A percentile compares a stretch with the other conserved stretches of the same genome.
Evolutionary conservation across 441 rosid genomes (phyloP).

Genomic region (Lepidium campestre): DNA sequence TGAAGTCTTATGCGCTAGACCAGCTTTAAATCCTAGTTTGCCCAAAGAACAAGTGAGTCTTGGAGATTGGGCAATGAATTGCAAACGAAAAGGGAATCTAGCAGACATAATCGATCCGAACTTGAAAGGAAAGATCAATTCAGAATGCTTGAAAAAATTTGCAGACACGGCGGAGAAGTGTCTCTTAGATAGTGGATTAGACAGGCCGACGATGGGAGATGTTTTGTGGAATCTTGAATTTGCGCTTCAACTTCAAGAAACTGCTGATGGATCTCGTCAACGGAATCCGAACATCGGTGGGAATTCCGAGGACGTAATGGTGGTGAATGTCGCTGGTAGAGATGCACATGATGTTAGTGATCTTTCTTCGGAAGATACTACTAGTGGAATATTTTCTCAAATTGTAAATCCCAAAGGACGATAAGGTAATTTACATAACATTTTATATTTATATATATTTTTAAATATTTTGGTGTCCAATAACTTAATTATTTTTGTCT

Average conservation of each 20-base stretch:
- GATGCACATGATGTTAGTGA: conserved; percentile 12
- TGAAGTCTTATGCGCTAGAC: conserved; percentile 47
- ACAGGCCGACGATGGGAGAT: conserved; percentile 60
- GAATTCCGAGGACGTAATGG: conserved; percentile 6
- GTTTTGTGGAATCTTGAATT: conserved; percentile 59
- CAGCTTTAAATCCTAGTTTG: conserved; percentile 41
- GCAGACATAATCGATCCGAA: conserved; percentile 43
- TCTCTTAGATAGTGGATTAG: conserved; percentile 38
- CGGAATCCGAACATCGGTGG: background rate
- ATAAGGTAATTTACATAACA: conserved; percentile 2
- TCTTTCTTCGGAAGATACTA: conserved; percentile 13
- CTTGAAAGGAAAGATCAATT: conserved; percentile 38
- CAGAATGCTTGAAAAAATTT: conserved; percentile 43
- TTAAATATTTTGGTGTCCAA: background rate
- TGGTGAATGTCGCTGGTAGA: background rate
- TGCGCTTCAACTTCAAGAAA: conserved; percentile 35
- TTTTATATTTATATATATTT: no score
- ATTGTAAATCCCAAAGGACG: conserved; percentile 34
- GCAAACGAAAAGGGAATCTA: conserved; percentile 36
- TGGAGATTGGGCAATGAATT: conserved; percentile 49
- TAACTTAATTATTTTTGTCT: background rate
- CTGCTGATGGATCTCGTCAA: conserved; percentile 17
- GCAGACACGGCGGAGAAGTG: conserved; percentile 43
- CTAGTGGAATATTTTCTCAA: conserved; percentile 25
- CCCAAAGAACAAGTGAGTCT: conserved; percentile 59